Evolutionary conservation across 352 stramenopile species (phyloP).

Genomic region (Phytophthora kernoviae): DNA sequence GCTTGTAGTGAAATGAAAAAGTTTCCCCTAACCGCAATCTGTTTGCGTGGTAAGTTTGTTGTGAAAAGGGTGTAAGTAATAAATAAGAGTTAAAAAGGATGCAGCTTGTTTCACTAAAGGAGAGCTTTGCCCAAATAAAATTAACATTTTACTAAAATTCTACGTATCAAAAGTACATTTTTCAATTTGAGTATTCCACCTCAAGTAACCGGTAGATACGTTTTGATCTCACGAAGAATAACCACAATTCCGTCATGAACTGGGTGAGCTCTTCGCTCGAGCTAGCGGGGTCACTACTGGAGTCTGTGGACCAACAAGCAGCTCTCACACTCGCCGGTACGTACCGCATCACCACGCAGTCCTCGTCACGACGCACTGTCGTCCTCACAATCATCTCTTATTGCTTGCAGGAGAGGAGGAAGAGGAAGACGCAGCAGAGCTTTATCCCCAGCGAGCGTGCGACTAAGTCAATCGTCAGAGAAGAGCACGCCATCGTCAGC

Average conservation of each 20-base stretch:
- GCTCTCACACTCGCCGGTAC: constrained; percentile 67
- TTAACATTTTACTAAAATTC: too few relatives aligned
- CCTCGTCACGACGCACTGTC: not conserved
- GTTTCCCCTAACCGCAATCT: too few relatives aligned
- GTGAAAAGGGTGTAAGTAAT: too few relatives aligned
- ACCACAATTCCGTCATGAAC: constrained; percentile 61
- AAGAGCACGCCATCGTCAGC: constrained; percentile 11
- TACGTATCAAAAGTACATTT: too few relatives aligned
- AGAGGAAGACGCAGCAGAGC: constrained; percentile 27
- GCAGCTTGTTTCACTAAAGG: too few relatives aligned
- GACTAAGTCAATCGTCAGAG: constrained; percentile 20
- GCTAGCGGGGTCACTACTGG: constrained; percentile 76
- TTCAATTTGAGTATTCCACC: too few relatives aligned
- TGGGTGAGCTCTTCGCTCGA: constrained; percentile 88
- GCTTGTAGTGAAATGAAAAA: too few relatives aligned
- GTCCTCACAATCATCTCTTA: constrained; percentile 4
- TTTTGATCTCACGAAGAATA: constrained; percentile 12
- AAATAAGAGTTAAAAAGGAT: too few relatives aligned
- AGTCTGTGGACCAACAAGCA: constrained; percentile 87
- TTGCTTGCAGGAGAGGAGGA: constrained; percentile 22
- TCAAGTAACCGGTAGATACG: not conserved
- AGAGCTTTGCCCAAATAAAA: too few relatives aligned
- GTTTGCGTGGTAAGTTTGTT: too few relatives aligned
- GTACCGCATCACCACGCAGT: not conserved
- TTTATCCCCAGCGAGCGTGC: constrained; percentile 33